Percentiles rank a stretch among this genome's conserved stretches.
Evolutionary conservation across 2,329 filamentous ascomycete species (phyloP).

Genomic region (Colletotrichum sp.): DNA sequence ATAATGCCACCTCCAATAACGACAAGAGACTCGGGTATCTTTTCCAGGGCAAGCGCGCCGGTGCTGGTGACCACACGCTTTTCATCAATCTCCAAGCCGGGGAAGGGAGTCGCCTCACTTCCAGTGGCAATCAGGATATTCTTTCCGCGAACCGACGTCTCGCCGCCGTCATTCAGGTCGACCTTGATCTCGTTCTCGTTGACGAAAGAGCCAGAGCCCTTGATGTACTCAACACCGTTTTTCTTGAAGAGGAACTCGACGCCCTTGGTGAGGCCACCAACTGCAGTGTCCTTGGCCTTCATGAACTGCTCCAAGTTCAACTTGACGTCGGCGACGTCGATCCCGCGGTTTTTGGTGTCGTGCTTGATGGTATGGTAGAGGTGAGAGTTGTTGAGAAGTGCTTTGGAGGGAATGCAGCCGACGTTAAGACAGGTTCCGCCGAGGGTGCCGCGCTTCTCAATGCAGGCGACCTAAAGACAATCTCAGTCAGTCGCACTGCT

Average conservation of each 20-base stretch:
- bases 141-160: constrained; percentile 86
- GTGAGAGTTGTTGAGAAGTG: constrained; percentile 98
- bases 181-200: constrained; percentile 93
- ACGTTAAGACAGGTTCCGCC: constrained; percentile 99
- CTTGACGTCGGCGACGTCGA: constrained; percentile 96
- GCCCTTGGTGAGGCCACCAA: constrained; percentile 89
- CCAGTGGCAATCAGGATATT: constrained; percentile 99
- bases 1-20: constrained; percentile 99
- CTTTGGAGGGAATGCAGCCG: constrained; percentile 99
- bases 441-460: constrained; percentile 95
- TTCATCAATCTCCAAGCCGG: constrained; percentile 94
- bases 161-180: constrained; percentile 87
- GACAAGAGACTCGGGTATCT: constrained; percentile 95
- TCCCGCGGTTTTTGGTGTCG: constrained; percentile 96
- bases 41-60: constrained; percentile 84
- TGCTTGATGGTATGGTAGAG: constrained; percentile 97
- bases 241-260: constrained; percentile 99
- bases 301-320: constrained; percentile 95
- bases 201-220: constrained; percentile 86
- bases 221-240: constrained; percentile 98
- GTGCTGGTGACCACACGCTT: constrained; percentile 97
- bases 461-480: constrained; percentile 78
- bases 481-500: neutral
- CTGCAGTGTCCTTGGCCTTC: constrained; percentile 97
- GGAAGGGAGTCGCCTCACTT: constrained; percentile 94